phyloP scores from a whole-genome alignment of 2,329 filamentous ascomycete species.

The Colletotrichum sp. region DNA sequence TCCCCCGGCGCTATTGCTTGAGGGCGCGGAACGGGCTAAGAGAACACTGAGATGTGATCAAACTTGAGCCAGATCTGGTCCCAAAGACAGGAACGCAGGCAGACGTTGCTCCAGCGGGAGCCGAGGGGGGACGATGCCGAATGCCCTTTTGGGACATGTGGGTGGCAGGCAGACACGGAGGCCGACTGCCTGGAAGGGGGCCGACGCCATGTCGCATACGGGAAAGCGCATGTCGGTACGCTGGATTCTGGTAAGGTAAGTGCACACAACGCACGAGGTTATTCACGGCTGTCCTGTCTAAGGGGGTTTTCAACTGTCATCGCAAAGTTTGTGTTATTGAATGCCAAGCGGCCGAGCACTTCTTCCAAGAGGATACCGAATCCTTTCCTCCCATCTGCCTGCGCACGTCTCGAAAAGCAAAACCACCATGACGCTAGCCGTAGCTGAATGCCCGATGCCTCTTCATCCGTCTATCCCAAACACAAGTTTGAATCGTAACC shows the following conservation, averaged over 20 bases:
- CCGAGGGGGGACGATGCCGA: not conserved
- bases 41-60: not conserved
- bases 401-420: not conserved
- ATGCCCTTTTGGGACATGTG: not conserved
- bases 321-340: not conserved
- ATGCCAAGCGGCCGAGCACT: not conserved
- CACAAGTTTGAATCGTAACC: not conserved
- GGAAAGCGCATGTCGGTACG: not conserved
- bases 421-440: not conserved
- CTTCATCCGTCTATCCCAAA: not conserved
- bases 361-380: not conserved
- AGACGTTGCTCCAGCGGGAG: not conserved
- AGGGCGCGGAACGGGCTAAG: not conserved
- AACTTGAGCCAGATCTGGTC: not conserved
- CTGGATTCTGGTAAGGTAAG: not conserved
- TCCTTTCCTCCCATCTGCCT: not conserved
- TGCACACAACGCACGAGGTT: not conserved
- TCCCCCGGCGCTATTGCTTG: not conserved
- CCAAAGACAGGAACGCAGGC: not conserved
- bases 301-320: not conserved
- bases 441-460: not conserved
- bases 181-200: not conserved
- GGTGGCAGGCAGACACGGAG: not conserved
- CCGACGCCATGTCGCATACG: not conserved
- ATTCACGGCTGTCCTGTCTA: not conserved